Evolutionary conservation across 768 basidiomycete species (phyloP), one percentile per base, ranked within the genome.

Genomic region (Macrolepiota fuliginosa): DNA sequence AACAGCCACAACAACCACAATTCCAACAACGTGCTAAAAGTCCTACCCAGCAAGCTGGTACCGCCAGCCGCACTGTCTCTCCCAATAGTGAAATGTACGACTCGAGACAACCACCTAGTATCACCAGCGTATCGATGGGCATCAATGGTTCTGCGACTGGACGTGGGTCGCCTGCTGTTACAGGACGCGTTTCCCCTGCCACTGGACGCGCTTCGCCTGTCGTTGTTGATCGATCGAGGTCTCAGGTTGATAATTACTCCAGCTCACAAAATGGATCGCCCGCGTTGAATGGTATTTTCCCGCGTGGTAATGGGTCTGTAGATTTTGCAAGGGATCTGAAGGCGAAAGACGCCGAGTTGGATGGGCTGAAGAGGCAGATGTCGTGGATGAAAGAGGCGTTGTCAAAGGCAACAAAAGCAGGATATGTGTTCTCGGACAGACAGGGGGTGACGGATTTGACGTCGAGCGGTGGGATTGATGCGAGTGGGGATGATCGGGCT

Each of bases 321-420:
- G 94, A 96, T 68, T 73, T 94, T 63, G 75, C 92, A 47, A 81
- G 87, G 42, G 93, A 95, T 67, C 75, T 95, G 63, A 94, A 91
- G 73, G 81, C 82, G 37, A 94, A 90, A 71, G 94, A 96, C 65
- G 77, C 79, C 39, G 94, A 96, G 72, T 70, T 97, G 50, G 92
- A 94, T 65, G 78, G 78, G 50, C 74, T 90, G 65, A 88, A 86
- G 81, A 85, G 85, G 69, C 85, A 91, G 65, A 88, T 94, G 77
- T 76, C 77, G 37, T 97, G 96, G 90, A 88, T 98, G 87, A 88
- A 85, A 70, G 86, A 87, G 50, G 89, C 92, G 1, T 74, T 99
- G 51, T 75, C 77, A 4, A 84, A 88, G 68, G 96, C 96, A 0
- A 81, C 83, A 25, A 83, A 86, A 55, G 79, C 88, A 55, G 96